phyloP scores from a whole-genome alignment of 192 early-diverging fungal species.

The Entomortierella parvispora region DNA sequence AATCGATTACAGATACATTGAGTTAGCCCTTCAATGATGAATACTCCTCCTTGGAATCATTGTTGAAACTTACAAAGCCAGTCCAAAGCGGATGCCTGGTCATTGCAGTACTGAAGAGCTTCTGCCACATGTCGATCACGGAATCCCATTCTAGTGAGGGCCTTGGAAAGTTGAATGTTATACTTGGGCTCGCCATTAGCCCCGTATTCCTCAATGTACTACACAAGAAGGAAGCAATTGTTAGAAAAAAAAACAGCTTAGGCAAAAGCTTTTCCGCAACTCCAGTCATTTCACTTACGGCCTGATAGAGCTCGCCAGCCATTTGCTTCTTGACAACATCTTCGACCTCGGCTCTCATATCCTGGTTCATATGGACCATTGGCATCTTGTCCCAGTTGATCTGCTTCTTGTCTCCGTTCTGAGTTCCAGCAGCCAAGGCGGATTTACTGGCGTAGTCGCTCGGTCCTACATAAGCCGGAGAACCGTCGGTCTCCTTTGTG shows the following conservation, averaged over 20 bases:
- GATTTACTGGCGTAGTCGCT: conserved; percentile 37
- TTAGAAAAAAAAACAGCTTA: neutral
- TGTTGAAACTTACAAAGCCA: conserved; percentile 77
- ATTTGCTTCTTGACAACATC: conserved; percentile 67
- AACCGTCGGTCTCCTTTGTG: conserved; percentile 12
- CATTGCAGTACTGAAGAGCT: conserved; percentile 67
- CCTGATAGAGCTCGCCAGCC: conserved; percentile 47
- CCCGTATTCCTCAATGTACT: conserved; percentile 53
- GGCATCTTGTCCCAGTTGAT: conserved; percentile 71
- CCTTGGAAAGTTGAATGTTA: conserved; percentile 38
- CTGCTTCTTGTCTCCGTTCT: conserved; percentile 53
- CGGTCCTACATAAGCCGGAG: conserved; percentile 14
- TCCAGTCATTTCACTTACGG: conserved; percentile 10
- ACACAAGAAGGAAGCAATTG: neutral
- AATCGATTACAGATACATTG: too few species aligned
- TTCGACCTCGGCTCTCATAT: conserved; percentile 69
- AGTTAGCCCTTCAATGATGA: too few species aligned
- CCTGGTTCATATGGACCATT: conserved; percentile 73
- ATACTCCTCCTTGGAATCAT: too few species aligned
- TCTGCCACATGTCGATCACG: conserved; percentile 76
- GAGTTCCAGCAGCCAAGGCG: conserved; percentile 6
- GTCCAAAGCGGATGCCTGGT: conserved; percentile 68
- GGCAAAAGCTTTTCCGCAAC: neutral
- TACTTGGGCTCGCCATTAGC: conserved; percentile 38
- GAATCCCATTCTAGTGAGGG: conserved; percentile 75